A percentile compares a stretch with the other conserved stretches of the same genome.
phyloP scores from a whole-genome alignment of 2,329 filamentous ascomycete genomes.

The Colletotrichum camelliae region DNA sequence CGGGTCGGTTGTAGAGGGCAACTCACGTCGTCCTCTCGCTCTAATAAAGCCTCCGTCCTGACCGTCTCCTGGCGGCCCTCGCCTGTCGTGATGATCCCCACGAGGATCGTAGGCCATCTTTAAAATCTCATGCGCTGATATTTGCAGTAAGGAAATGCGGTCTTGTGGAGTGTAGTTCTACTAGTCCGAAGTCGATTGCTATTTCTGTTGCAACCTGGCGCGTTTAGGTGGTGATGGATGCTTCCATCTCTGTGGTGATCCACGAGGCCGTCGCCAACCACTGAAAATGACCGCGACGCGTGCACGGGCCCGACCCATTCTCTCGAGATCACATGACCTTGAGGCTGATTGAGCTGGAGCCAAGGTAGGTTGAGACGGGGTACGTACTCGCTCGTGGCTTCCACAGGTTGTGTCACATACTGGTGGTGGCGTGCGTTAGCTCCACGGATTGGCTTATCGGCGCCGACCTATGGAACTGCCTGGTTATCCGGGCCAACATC shows the following conservation, averaged over 20 bases:
- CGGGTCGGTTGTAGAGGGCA: neutral
- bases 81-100: conserved; percentile 50
- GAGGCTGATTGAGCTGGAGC: neutral
- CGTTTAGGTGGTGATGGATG: neutral
- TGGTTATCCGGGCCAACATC: conserved; percentile 17
- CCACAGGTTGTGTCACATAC: neutral
- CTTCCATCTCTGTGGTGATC: neutral
- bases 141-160: neutral
- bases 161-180: neutral
- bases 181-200: neutral
- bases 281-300: conserved; percentile 18
- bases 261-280: conserved; percentile 9
- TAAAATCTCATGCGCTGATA: conserved; percentile 15
- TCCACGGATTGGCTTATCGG: neutral
- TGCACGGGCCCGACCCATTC: conserved; percentile 1
- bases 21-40: conserved; percentile 58
- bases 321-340: conserved; percentile 9
- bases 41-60: conserved; percentile 53
- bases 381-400: neutral
- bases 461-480: neutral
- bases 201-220: neutral
- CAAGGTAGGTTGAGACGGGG: neutral
- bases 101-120: conserved; percentile 61
- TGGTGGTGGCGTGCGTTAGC: neutral
- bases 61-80: conserved; percentile 38